Evolutionary conservation across 345 rosid species (phyloP).

Genomic region (Populus deltoides): DNA sequence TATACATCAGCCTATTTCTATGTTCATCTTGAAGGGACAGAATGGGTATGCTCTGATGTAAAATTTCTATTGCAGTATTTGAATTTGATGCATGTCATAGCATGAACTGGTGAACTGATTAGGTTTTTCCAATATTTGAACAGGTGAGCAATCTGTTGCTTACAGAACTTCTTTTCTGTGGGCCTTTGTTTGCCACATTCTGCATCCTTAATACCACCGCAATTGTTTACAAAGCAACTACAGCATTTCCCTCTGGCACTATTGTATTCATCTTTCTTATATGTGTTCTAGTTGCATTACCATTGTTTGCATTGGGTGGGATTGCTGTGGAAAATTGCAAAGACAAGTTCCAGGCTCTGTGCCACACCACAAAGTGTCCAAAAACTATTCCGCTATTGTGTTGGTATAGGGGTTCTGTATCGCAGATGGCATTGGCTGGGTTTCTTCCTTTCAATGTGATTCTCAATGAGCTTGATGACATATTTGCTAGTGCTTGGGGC

Average conservation of each 20-base stretch:
- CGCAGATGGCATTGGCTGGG: conserved; percentile 29
- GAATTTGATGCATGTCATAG: too few relatives aligned
- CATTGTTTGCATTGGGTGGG: conserved; percentile 25
- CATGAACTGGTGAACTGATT: too few relatives aligned
- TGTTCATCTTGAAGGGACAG: conserved; percentile 26
- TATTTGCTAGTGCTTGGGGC: conserved; percentile 32
- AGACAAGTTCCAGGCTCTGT: conserved; percentile 27
- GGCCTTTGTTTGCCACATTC: conserved; percentile 24
- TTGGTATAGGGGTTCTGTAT: conserved; percentile 19
- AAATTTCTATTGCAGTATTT: too few relatives aligned
- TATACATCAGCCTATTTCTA: conserved; percentile 24
- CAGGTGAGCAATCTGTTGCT: conserved; percentile 26
- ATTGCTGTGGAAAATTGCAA: conserved; percentile 26
- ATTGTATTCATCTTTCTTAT: conserved; percentile 20
- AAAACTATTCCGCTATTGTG: conserved; percentile 22
- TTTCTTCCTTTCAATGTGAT: conserved; percentile 26
- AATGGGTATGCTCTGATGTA: conserved; percentile 15
- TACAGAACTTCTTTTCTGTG: conserved; percentile 26
- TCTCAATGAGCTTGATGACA: conserved; percentile 29
- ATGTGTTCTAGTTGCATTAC: conserved; percentile 22
- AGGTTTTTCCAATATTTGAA: too few relatives aligned
- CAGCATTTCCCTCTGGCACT: conserved; percentile 24
- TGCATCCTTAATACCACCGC: conserved; percentile 23
- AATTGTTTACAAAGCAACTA: conserved; percentile 24
- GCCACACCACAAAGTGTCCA: conserved; percentile 27